Evolutionary conservation across 2,329 filamentous ascomycete species (phyloP), one percentile per base, ranked within the genome.

Genomic region (Trichoderma sp.): DNA sequence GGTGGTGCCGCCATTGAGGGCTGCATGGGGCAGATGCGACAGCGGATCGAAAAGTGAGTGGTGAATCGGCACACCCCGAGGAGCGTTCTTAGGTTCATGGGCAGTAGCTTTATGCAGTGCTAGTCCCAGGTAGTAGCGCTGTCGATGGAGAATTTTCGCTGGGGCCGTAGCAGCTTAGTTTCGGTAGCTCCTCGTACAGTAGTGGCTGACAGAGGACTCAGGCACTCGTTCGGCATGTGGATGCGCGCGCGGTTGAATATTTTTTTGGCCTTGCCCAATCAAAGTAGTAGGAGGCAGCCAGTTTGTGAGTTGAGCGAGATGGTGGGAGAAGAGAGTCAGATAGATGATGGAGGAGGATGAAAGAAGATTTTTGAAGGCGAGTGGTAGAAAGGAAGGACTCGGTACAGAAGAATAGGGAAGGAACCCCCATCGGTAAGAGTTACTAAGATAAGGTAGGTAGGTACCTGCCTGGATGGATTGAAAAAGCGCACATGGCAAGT

Each of bases 11-110:
- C 70, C 56, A 67, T 67, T 71, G 56, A 53, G 32, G 70, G 43
- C 60, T 68, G 61, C 60, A 71, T 70, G 71, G 67, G 71, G 71
- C 58, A 71, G 71, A 72, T 72, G 61, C 67, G 71, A 72, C 71
- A 62, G 63, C 58, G 34, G 71, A 73, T 73, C 71, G 71, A 68
- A 67, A 66, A 64, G 68, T 73, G 36, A 71, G 68, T 64, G 68
- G 67, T 73, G 71, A 66, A 73, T 73, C 71, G 71, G 70, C 68
- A 73, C 68, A 73, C 71, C 71, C 71, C 71, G 8, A 70, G 67
- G 67, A 70, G 67, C 67, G 57, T 43, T 70, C 39, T 61, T 70
- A 70, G 43, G 66, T 36, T n/a, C 36, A 36, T 51, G 47, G 60
- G 39, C 57, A 53, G 65, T 60, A 69, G 39, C 57, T 70, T 61